Base-by-base conservation (phyloP, 345 rosid species). In the Melaleuca quinquenervia region DNA sequence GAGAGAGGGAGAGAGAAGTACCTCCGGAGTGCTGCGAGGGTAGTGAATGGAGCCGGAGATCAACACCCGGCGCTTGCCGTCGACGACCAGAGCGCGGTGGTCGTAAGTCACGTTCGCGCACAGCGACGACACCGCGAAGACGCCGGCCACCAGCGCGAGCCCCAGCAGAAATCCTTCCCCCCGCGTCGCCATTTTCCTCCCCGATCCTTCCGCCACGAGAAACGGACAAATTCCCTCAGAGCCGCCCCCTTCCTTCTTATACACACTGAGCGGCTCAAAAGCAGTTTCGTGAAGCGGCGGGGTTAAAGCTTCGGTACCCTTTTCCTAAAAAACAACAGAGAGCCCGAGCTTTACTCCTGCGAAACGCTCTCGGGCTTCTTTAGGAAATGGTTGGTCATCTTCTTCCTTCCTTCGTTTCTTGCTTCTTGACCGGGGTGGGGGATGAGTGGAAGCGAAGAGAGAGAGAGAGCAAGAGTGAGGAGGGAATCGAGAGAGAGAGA, bases 31-130 rank as follows among this genome's bases (percentile, higher is more conserved):
- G 85, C 99, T 97, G 52, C 99, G 96, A 32, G 99, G 99, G 87
- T 97, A 97, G 88, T 97, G 99, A 90, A 97, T 96, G 85, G 99
- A 94, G 45, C 99, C 99, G 60, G 99, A 96, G 86, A 96, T 84
- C 85, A 97, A 88, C 85, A 97, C 90, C 76, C 94, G 91, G 82
- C 97, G 90, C 82, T 93, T 93, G 27, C 99, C 99, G 83, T 91
- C 96, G 87, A 97, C 90, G 84, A 96, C 90, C 85, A 97, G 44
- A 29, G 99, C 95, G 45, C 97, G 87, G 85, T 92, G 94, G 88
- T 97, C 98, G 88, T 97, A 97, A 82, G 95, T 93, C 86, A 97
- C 98, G 86, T 88, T 94, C 58, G 90, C 87, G 11, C 87, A 91
- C 44, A 91, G 91, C 88, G 94, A 85, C 86, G 90, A 84, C 85